Conservation (phyloP, 371 early-diverging fungal species). For the Circinella minor region DNA sequence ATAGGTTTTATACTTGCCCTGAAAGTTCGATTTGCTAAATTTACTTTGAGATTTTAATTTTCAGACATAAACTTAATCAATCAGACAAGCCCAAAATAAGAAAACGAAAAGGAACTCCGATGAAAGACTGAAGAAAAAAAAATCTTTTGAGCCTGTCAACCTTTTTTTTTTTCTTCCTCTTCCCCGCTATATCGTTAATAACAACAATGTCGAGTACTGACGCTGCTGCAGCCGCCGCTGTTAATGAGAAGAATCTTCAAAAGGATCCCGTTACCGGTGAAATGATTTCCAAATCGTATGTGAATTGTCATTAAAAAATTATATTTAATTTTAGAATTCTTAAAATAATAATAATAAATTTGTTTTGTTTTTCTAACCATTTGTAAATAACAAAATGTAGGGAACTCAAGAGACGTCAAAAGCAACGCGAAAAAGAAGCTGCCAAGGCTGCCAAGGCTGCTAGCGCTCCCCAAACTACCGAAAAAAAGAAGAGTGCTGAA, state of each 20-base stretch:
- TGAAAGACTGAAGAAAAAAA: background rate
- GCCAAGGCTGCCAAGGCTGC: conserved; percentile 76
- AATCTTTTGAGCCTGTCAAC: conserved; percentile 4
- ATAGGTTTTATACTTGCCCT: no score
- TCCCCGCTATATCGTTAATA: background rate
- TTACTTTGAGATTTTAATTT: no score
- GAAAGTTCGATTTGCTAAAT: no score
- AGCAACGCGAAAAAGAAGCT: conserved; percentile 88
- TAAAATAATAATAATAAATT: background rate
- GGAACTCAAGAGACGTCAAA: conserved; percentile 92
- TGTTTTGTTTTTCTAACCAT: no score
- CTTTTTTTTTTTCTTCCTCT: background rate
- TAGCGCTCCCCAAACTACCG: conserved; percentile 61
- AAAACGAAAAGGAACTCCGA: background rate
- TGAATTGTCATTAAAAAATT: background rate
- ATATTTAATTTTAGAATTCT: background rate
- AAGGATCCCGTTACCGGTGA: conserved; percentile 93
- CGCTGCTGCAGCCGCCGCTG: conserved; percentile 29
- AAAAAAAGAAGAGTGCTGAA: conserved; percentile 64
- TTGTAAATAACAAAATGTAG: conserved; percentile 38
- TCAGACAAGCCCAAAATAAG: background rate
- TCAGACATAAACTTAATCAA: background rate
- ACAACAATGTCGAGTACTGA: conserved; percentile 17
- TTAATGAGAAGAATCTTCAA: conserved; percentile 70
- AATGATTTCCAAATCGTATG: conserved; percentile 93